Evolutionary conservation across 1,139 yeast species (phyloP).

Genomic region (Nakaseomyces sp.): DNA sequence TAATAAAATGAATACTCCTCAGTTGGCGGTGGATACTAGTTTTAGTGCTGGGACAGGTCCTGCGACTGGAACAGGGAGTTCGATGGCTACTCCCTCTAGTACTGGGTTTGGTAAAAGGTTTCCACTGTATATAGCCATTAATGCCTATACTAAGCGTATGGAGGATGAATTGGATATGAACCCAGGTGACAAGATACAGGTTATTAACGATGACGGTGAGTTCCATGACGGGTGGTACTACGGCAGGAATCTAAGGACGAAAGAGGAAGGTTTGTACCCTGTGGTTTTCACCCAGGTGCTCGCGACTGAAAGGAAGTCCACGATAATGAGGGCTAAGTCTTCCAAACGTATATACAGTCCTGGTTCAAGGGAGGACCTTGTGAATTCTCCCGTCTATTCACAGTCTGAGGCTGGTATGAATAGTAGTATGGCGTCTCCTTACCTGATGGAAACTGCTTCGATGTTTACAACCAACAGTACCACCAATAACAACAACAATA

Average conservation of each 20-base stretch:
- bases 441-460: slow-evolving; percentile 18
- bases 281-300: slow-evolving; percentile 64
- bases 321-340: slow-evolving; percentile 42
- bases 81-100: slow-evolving; percentile 1
- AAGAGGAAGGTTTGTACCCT: slow-evolving; percentile 82
- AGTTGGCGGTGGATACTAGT: slow-evolving; percentile 10
- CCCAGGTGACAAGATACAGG: slow-evolving; percentile 82
- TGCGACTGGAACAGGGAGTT: slow-evolving; percentile 7
- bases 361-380: slow-evolving; percentile 9
- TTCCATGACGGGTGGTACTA: slow-evolving; percentile 97
- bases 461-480: background rate
- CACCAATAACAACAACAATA: slow-evolving; percentile 5
- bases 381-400: slow-evolving; percentile 6
- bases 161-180: slow-evolving; percentile 80
- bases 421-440: slow-evolving; percentile 21
- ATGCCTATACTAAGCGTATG: slow-evolving; percentile 77
- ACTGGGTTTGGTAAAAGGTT: slow-evolving; percentile 9
- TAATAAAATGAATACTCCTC: background rate
- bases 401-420: slow-evolving; percentile 12
- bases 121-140: slow-evolving; percentile 51
- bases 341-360: slow-evolving; percentile 16
- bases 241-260: slow-evolving; percentile 71
- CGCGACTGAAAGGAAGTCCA: slow-evolving; percentile 35
- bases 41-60: too few relatives aligned
- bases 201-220: slow-evolving; percentile 87